Evolutionary conservation across 768 basidiomycete species (phyloP).

Genomic region (Rhizopogon vulgaris): DNA sequence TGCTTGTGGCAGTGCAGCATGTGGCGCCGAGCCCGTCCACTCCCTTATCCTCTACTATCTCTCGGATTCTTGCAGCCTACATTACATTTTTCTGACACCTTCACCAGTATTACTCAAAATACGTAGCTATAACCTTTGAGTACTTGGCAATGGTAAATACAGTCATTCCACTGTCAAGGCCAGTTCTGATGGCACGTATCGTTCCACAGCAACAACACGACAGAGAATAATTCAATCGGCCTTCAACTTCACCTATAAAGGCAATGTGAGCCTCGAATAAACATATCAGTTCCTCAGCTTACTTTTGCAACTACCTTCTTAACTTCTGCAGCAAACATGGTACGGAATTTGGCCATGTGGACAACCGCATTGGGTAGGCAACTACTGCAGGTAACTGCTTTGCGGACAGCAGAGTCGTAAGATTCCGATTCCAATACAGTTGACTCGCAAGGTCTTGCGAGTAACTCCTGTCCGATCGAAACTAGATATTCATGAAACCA

Average conservation of each 20-base stretch:
- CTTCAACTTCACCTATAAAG: neutral
- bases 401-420: neutral
- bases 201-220: neutral
- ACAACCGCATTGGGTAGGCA: too few relatives aligned
- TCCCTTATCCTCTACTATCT: too few relatives aligned
- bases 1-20: too few relatives aligned
- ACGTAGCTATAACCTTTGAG: too few relatives aligned
- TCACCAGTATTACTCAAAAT: too few relatives aligned
- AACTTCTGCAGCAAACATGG: neutral
- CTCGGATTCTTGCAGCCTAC: too few relatives aligned
- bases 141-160: too few relatives aligned
- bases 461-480: neutral
- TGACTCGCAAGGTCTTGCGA: neutral
- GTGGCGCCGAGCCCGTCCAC: too few relatives aligned
- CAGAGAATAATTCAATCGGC: neutral
- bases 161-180: neutral
- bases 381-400: neutral
- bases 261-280: constrained; percentile 1
- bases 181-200: neutral
- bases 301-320: neutral
- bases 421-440: neutral
- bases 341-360: neutral
- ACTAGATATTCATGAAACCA: neutral
- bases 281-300: neutral
- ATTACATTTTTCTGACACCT: too few relatives aligned